Evolutionary conservation across 2,329 filamentous ascomycete species (phyloP).

Genomic region (Paraconiothyrium sp.): DNA sequence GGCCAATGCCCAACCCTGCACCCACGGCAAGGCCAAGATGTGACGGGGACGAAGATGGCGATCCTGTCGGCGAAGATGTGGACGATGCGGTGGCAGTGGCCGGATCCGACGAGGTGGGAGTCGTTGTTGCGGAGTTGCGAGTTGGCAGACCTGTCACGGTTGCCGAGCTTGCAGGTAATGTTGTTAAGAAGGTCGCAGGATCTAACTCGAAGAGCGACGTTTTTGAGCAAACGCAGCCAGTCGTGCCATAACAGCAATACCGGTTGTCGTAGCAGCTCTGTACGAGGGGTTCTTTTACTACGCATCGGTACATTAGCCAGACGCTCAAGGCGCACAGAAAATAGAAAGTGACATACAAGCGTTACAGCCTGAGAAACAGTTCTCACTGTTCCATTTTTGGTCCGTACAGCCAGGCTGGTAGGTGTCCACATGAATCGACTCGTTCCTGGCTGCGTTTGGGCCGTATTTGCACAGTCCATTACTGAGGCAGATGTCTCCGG

Average conservation of each 20-base stretch:
- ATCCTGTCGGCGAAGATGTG: neutral
- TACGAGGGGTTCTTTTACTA: constrained; percentile 15
- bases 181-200: constrained; percentile 18
- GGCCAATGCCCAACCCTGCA: constrained; percentile 12
- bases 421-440: constrained; percentile 8
- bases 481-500: constrained; percentile 18
- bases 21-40: constrained; percentile 12
- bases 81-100: neutral
- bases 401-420: constrained; percentile 18
- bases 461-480: constrained; percentile 17
- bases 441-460: constrained; percentile 10
- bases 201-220: constrained; percentile 18
- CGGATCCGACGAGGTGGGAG: neutral
- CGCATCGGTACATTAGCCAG: neutral
- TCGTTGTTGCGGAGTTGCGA: constrained; percentile 12
- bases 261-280: constrained; percentile 19
- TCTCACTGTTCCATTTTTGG: constrained; percentile 14
- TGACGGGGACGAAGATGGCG: constrained; percentile 4
- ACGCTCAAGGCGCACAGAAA: neutral
- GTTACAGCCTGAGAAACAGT: constrained; percentile 19
- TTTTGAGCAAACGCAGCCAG: constrained; percentile 15
- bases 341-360: neutral
- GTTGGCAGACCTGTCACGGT: constrained; percentile 10
- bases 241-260: constrained; percentile 17
- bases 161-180: constrained; percentile 14